Evolutionary conservation across 2,329 filamentous ascomycete species (phyloP).

Genomic region (Penicillium sp.): DNA sequence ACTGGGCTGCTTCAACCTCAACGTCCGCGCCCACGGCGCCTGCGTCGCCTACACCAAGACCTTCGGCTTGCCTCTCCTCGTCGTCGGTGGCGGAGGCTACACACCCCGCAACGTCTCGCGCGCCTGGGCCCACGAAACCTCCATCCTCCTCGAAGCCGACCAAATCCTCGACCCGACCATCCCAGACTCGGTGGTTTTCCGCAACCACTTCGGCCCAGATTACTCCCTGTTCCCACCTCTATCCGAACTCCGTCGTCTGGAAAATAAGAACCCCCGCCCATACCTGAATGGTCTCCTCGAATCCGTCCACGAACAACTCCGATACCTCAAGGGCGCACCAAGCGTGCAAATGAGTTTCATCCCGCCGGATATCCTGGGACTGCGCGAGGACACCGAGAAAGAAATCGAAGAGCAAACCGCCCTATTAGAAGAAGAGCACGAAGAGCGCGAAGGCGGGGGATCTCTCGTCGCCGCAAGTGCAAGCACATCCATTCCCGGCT

Average conservation of each 20-base stretch:
- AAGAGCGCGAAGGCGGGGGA: conserved; percentile 35
- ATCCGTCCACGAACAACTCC: conserved; percentile 75
- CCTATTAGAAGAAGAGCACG: conserved; percentile 34
- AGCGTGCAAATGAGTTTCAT: conserved; percentile 80
- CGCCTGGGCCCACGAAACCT: conserved; percentile 95
- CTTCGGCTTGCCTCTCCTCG: conserved; percentile 71
- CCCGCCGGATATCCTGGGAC: conserved; percentile 64
- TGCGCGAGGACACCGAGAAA: conserved; percentile 46
- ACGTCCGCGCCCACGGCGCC: conserved; percentile 86
- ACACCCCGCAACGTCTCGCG: conserved; percentile 94
- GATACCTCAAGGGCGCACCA: conserved; percentile 77
- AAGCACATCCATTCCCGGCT: conserved; percentile 12
- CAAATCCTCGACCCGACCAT: conserved; percentile 66
- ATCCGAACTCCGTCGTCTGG: conserved; percentile 60
- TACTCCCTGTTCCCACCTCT: conserved; percentile 84
- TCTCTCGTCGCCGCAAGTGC: conserved; percentile 9
- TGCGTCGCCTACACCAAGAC: conserved; percentile 87
- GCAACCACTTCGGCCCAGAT: conserved; percentile 81
- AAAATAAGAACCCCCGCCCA: conserved; percentile 73
- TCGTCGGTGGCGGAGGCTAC: conserved; percentile 93
- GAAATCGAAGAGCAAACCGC: conserved; percentile 43
- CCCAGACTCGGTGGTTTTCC: conserved; percentile 74
- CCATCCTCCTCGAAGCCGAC: conserved; percentile 72
- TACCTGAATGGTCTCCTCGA: conserved; percentile 69
- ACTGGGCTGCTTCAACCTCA: conserved; percentile 91